Evolutionary conservation across 2,329 filamentous ascomycete genomes (phyloP).

Genomic region (Ceratocystis ficicola): DNA sequence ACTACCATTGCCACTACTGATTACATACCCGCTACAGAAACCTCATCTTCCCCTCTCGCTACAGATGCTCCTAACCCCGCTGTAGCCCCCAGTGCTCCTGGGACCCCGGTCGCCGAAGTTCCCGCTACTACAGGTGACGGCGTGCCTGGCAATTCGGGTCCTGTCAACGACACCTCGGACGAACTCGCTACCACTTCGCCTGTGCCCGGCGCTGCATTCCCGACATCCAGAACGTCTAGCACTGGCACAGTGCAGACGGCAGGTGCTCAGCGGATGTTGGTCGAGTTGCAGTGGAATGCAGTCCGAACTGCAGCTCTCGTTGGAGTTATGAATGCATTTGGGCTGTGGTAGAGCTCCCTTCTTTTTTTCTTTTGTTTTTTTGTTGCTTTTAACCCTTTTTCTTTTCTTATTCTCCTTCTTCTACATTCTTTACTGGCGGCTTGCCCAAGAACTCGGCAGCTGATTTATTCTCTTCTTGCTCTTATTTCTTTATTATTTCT

Average conservation of each 20-base stretch:
- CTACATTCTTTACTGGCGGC: not conserved
- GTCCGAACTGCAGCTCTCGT: not conserved
- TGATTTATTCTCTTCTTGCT: not conserved
- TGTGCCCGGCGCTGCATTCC: not conserved
- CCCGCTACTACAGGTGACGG: not conserved
- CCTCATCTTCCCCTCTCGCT: not conserved
- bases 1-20: not conserved
- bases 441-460: not conserved
- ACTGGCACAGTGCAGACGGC: slow-evolving; percentile 4
- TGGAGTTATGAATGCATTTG: not conserved
- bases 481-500: slow-evolving; percentile 3
- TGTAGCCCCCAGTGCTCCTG: too few relatives aligned
- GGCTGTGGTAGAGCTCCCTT: not conserved
- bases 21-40: not conserved
- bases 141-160: too few relatives aligned
- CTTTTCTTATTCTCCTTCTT: not conserved
- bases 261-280: not conserved
- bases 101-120: too few relatives aligned
- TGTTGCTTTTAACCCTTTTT: not conserved
- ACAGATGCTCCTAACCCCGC: not conserved
- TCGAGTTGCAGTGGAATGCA: not conserved
- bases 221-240: not conserved
- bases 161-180: not conserved
- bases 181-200: not conserved
- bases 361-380: not conserved